A percentile compares a stretch with the other conserved stretches of the same genome.
Evolutionary conservation across 2,329 filamentous ascomycete species (phyloP).

Genomic region (Microsporum canis): DNA sequence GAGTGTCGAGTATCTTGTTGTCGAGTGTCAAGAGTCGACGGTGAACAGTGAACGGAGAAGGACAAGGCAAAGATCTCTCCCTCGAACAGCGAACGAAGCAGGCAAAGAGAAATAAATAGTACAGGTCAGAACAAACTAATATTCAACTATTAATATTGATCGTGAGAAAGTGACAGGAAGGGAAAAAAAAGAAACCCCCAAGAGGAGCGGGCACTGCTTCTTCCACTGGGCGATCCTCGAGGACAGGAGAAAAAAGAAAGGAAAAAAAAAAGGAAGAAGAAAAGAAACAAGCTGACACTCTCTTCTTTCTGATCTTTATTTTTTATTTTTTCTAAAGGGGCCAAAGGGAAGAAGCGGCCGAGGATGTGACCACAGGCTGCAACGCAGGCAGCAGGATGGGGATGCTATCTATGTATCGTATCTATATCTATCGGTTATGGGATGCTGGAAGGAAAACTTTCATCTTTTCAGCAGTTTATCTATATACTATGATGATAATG

Average conservation of each 20-base stretch:
- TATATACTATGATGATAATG: too few species aligned
- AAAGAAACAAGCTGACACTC: not conserved
- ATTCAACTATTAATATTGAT: not conserved
- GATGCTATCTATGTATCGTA: not conserved
- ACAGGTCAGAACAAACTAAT: not conserved
- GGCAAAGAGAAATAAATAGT: not conserved
- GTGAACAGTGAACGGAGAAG: too few species aligned
- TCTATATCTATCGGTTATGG: too few species aligned
- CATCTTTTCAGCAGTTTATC: too few species aligned
- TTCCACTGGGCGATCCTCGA: not conserved
- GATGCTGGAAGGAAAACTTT: too few species aligned
- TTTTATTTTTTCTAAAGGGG: not conserved
- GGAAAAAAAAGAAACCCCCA: not conserved
- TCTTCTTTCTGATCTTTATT: not conserved
- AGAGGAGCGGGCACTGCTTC: not conserved
- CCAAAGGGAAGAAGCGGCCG: not conserved
- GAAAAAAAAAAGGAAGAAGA: not conserved
- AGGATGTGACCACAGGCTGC: conserved; percentile 2
- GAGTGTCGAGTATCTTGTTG: too few species aligned
- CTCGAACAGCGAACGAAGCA: not conserved
- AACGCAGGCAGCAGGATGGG: not conserved
- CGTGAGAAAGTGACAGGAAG: not conserved
- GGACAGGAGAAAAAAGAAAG: not conserved
- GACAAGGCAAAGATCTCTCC: too few species aligned
- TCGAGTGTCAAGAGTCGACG: too few species aligned